Evolutionary conservation across 257 asterid species (phyloP), one percentile per base, ranked within the genome.

Genomic region (Solanum verrucosum): DNA sequence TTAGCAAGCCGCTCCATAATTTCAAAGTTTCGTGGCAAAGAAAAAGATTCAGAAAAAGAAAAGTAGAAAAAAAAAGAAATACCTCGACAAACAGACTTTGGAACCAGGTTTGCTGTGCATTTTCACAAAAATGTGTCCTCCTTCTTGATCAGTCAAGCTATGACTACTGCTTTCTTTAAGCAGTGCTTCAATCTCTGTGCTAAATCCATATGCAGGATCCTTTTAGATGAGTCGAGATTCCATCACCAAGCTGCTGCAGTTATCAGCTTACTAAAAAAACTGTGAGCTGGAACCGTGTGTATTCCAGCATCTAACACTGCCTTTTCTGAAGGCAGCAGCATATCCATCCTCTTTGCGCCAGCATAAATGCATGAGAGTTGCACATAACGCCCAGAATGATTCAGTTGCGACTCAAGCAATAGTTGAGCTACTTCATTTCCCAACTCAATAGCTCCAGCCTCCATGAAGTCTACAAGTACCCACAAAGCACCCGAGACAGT

Each of bases 401-500:
- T 68, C 10, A 0, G 75, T 68, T 27, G 35, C 5, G 75, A 68
- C 21, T 0, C 0, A 68, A 93, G 89, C 91, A 94, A 88, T 63
- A 29, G 85, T 65, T 72, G 90, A 35, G 98, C 98, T 6, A 95
- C 94, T 68, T 29, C 95, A 65, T 93, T 90, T 68, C 96, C 97
- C 90, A 94, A 82, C 85, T 94, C 95, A 12, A 95, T 88, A 37
- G 89, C 93, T 88, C 98, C 40, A 37, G 40, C 40, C 40, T 37
- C 40, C 98, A 83, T 95, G 97, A 85, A 95, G 90, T 89, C 92
- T 93, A 90, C 98, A 97, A 81, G 97, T 94, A 82, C 96, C 96
- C 84, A 97, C 89, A 97, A 92, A 63, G 97, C 98, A 20, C 98
- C 98, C 85, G 92, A 89, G 56, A 95, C 98, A 75, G 98, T 92